Evolutionary conservation across 352 stramenopile species (phyloP).

Genomic region (Thalassiosira livingstoniorum): DNA sequence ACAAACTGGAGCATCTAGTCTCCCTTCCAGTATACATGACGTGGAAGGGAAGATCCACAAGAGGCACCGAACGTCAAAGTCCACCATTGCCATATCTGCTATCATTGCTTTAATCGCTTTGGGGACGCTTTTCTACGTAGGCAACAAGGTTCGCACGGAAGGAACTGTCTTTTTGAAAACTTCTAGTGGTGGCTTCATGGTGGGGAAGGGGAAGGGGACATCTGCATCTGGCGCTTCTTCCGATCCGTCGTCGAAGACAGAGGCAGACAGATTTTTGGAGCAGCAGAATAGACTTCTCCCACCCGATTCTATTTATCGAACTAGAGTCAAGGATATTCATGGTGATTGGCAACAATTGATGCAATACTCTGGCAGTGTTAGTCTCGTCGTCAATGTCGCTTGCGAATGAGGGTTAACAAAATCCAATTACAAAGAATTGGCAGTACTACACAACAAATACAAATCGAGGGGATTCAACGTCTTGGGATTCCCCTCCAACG

Average conservation of each 20-base stretch:
- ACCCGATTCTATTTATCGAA: constrained; percentile 73
- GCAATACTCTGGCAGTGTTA: constrained; percentile 68
- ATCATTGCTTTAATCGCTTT: neutral
- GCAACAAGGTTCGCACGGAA: neutral
- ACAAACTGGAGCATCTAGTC: neutral
- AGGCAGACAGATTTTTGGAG: neutral
- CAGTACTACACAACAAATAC: constrained; percentile 56
- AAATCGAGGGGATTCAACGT: constrained; percentile 64
- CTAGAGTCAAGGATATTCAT: constrained; percentile 60
- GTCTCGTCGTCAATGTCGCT: constrained; percentile 77
- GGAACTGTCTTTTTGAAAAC: constrained; percentile 1
- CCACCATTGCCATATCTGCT: neutral
- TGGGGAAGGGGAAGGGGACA: neutral
- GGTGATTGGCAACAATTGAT: constrained; percentile 61
- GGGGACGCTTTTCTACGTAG: neutral
- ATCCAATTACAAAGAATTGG: constrained; percentile 76
- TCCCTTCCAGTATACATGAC: constrained; percentile 1
- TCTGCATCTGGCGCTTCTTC: neutral
- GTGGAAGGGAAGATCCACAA: neutral
- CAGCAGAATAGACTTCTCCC: constrained; percentile 41
- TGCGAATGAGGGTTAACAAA: constrained; percentile 80
- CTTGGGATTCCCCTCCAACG: constrained; percentile 76
- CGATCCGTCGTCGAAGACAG: neutral
- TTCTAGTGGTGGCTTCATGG: neutral
- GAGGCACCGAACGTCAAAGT: neutral